Percentiles rank a stretch among this genome's conserved stretches.
Conservation (phyloP, 495 filamentous ascomycete genomes). For the Stereocaulon alpinum region DNA sequence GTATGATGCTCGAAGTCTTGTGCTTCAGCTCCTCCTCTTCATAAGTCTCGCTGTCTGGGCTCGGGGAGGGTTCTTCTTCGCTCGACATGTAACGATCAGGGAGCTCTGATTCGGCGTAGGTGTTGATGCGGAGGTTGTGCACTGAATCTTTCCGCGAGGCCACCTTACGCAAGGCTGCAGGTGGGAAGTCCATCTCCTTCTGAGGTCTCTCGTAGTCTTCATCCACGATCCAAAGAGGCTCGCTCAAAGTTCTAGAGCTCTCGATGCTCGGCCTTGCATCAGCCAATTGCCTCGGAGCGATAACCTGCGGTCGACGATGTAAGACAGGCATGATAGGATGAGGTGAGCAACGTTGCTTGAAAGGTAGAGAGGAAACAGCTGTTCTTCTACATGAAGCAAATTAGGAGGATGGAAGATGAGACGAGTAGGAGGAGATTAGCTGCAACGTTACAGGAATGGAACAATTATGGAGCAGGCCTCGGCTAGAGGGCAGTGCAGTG, state of each 20-base stretch:
- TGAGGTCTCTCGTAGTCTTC: constrained; percentile 19
- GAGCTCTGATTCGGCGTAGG: constrained; percentile 20
- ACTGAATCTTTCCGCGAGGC: constrained; percentile 11
- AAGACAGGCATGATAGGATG: constrained; percentile 14
- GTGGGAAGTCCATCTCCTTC: constrained; percentile 18
- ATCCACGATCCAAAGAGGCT: constrained; percentile 18
- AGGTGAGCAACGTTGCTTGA: neutral
- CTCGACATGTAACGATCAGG: constrained; percentile 25
- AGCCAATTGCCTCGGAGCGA: neutral
- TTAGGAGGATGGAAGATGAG: neutral
- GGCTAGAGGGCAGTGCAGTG: neutral
- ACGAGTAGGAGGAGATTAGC: neutral
- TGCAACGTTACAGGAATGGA: neutral
- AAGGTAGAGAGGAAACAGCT: neutral
- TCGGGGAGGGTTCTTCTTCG: constrained; percentile 26
- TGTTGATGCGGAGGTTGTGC: constrained; percentile 19
- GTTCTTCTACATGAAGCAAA: neutral
- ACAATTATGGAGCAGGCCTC: neutral
- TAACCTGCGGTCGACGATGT: constrained; percentile 8
- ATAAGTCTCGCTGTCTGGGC: constrained; percentile 21
- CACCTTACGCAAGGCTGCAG: constrained; percentile 2
- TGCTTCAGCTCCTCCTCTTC: constrained; percentile 16
- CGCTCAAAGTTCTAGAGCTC: constrained; percentile 7
- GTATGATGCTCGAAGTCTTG: constrained; percentile 4
- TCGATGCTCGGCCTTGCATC: constrained; percentile 11